Conservation (phyloP, 306 rosid species). For the Purshia tridentata region DNA sequence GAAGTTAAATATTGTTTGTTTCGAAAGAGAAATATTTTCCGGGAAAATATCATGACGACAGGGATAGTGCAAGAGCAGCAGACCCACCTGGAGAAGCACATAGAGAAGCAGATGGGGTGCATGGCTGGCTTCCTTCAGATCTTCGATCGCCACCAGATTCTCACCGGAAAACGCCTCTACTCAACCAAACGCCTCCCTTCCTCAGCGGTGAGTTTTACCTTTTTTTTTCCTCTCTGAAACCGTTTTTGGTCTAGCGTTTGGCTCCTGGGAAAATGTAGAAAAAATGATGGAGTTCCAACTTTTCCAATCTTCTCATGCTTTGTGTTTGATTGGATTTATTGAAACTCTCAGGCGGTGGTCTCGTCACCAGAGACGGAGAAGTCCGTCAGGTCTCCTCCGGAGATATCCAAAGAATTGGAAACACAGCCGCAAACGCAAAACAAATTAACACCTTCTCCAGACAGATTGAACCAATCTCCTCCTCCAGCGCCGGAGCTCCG, state of each 20-base stretch:
- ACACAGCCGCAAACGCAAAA: conserved; percentile 20
- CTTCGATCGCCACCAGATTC: conserved; percentile 81
- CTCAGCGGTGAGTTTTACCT: conserved; percentile 38
- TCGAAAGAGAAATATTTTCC: not conserved
- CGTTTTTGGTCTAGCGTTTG: not conserved
- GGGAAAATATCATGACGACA: conserved; percentile 58
- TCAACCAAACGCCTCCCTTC: conserved; percentile 67
- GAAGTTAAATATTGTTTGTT: not conserved
- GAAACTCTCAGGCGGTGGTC: conserved; percentile 29
- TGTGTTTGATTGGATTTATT: not conserved
- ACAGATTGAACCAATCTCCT: conserved; percentile 33
- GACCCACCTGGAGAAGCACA: conserved; percentile 55
- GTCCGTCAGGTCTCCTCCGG: conserved; percentile 33
- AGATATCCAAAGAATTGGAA: conserved; percentile 31
- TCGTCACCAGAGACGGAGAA: conserved; percentile 39
- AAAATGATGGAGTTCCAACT: not conserved
- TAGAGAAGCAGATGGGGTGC: conserved; percentile 95
- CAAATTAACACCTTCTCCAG: conserved; percentile 47
- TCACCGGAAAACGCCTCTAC: conserved; percentile 65
- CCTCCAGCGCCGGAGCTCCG: conserved; percentile 34
- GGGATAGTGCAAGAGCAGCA: conserved; percentile 60
- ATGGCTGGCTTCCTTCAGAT: conserved; percentile 93
- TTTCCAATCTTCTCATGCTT: not conserved
- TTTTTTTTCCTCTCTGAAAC: not conserved
- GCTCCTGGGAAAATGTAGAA: not conserved